Percentiles rank a stretch among this genome's conserved stretches.
Conservation (phyloP, 2,329 filamentous ascomycete species). For the Cryphonectria carpinicola region DNA sequence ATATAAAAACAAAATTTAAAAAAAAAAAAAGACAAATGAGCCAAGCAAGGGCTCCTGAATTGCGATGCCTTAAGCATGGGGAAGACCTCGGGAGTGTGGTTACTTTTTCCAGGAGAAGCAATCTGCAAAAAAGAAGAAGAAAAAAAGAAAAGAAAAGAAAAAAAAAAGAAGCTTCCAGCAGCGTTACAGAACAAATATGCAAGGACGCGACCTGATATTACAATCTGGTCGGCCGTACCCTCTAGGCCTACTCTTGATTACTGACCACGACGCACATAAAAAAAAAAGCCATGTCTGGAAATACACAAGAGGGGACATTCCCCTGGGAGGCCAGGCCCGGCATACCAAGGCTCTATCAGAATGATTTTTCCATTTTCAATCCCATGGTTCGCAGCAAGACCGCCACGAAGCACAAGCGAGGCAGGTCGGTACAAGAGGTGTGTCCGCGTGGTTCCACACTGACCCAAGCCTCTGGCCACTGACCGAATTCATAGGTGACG, state of each 20-base stretch:
- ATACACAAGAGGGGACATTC: not conserved
- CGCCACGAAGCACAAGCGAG: slow-evolving; percentile 7
- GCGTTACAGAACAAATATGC: not conserved
- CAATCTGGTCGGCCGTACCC: not conserved
- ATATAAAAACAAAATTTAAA: no score
- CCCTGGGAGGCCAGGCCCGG: not conserved
- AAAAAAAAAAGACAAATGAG: no score
- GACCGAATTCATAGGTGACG: not conserved
- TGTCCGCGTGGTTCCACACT: not conserved
- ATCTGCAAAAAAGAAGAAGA: not conserved
- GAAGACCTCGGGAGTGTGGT: not conserved
- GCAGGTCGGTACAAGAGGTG: not conserved
- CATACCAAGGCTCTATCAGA: not conserved
- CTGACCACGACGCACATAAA: not conserved
- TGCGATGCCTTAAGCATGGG: not conserved
- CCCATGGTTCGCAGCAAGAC: not conserved
- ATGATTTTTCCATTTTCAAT: not conserved
- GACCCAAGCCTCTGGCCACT: not conserved
- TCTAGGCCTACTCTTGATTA: not conserved
- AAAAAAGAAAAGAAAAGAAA: no score
- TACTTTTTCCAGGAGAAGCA: not conserved
- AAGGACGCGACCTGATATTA: not conserved
- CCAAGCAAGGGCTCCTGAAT: not conserved
- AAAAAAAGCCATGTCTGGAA: not conserved
- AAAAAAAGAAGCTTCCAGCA: not conserved